Base-by-base conservation (phyloP, 108 stramenopile genomes). In the Pseudonitzschia delicatissima region DNA sequence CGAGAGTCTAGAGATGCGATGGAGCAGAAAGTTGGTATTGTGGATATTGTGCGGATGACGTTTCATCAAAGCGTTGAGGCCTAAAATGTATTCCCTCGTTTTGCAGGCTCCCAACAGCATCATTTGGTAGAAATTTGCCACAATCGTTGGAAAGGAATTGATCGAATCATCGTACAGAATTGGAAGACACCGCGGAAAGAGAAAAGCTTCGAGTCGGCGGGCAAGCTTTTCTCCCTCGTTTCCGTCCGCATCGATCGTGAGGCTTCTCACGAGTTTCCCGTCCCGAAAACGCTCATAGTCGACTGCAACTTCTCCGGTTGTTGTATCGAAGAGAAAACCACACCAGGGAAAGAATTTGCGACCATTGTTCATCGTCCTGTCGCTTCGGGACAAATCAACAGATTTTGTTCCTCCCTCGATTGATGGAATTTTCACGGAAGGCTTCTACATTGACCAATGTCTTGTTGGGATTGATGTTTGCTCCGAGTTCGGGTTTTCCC, bases 301-400 rank as follows among this genome's bases (percentile, higher is more conserved):
- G 35, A 88, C 55, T 13, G 67, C 66, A 1, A 89, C 85, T 63
- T 91, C 88, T 57, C 89, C 88, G n/a, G 84, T 85, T 42, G 42
- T 57, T 0, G 84, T 81, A 67, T 95, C 74, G 60, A 95, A 82
- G 15, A 92, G 78, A 58, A 95, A 49, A n/a, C 94, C 94, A 49
- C 94, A 95, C 89, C 91, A 95, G 11, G 86, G 82, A 52, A 94
- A 90, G 55, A 80, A 59, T 20, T 13, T 45, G 20, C 29, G 25
- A 21, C 49, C 63, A 21, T 25, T 31, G 28, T 31, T 27, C 51
- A 49, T 27, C 4, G 39, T 20, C 45, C 31, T 6, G 49, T 35
- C 36, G 28, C 51, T 52, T 25, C 35, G n/a, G 57, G 27, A 26
- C 29, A 50, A 6, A 3, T 53, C 3, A 47, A 21, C 32, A 37